Evolutionary conservation across 805 yeast species (phyloP).

Genomic region (Myxozyma sirexii): DNA sequence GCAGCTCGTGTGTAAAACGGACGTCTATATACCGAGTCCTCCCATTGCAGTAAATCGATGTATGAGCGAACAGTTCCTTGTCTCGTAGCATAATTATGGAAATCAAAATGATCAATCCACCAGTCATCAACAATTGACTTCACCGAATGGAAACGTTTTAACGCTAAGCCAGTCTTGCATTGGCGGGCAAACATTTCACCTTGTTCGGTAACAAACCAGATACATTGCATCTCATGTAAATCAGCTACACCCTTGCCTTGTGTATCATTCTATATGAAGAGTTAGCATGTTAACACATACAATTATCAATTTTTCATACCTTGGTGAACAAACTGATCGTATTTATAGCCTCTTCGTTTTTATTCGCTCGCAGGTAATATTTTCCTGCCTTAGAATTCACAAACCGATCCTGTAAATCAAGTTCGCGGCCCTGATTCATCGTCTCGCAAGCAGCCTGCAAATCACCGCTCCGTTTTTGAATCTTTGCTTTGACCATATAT

Average conservation of each 20-base stretch:
- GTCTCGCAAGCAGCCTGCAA: constrained; percentile 61
- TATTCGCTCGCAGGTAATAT: constrained; percentile 75
- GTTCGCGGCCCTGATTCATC: constrained; percentile 69
- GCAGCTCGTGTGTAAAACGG: constrained; percentile 71
- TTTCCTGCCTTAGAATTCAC: constrained; percentile 86
- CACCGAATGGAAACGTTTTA: constrained; percentile 74
- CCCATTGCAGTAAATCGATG: constrained; percentile 78
- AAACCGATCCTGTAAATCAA: constrained; percentile 89
- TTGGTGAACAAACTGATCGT: constrained; percentile 80
- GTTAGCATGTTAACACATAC: background rate
- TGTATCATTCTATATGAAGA: constrained; percentile 56
- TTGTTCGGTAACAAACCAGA: constrained; percentile 82
- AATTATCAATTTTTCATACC: background rate
- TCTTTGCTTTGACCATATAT: constrained; percentile 76
- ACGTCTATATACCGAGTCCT: constrained; percentile 66
- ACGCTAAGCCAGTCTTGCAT: constrained; percentile 67
- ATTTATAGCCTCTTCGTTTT: constrained; percentile 72
- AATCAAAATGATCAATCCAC: constrained; percentile 85
- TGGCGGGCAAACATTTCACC: constrained; percentile 79
- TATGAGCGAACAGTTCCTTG: constrained; percentile 89
- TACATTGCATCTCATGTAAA: constrained; percentile 84
- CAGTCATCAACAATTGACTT: constrained; percentile 66
- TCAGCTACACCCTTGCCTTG: constrained; percentile 83
- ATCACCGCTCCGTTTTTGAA: constrained; percentile 72
- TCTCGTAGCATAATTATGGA: constrained; percentile 89